Evolutionary conservation across 2,329 filamentous ascomycete genomes (phyloP), one percentile per base, ranked within the genome.

Genomic region (Capronia coronata): DNA sequence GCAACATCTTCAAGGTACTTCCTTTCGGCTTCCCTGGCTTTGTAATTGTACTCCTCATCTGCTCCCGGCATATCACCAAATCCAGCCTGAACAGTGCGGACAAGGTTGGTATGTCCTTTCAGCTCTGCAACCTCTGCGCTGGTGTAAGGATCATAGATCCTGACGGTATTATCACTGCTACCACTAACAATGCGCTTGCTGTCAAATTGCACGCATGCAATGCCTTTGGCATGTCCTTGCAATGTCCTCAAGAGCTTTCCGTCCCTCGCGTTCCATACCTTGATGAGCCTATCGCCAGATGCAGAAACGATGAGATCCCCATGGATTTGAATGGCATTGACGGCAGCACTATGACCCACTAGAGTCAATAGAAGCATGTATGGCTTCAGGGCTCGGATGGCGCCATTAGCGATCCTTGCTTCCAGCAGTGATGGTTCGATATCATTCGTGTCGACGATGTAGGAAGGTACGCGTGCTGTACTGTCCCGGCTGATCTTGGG

Each of bases 151-250:
- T 97, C 93, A 65, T 94, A 98, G 16, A 98, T 93, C 59, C 93
- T 89, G 25, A 98, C 88, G 34, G 93, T 90, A 64, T 94, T 89
- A 66, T 98, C 93, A 60, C 90, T 96, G 67, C 90, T 96, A 2
- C 93, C 93, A 61, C 88, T 96, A 44, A 98, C 88, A 55, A 98
- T 94, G 16, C 93, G 81, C 43, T 87, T 82, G 21, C 88, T 89
- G 64, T 98, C 93, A 63, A 93, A 97, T 67, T 98, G 91, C 13
- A 98, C 90, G 65, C 93, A 98, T 2, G 93, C 93, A 61, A 98
- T 97, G 25, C 93, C 93, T 66, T 98, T 98, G 56, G 80, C 81
- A 62, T 98, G 93, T 1, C 91, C 93, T 32, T 86, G 75, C 27
- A 94, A 82, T 0, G 87, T 94, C 61, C 86, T 81, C 38, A 78